Evolutionary conservation across 805 yeast species (phyloP), one percentile per base, ranked within the genome.

Genomic region (Hanseniaspora valbyensis): DNA sequence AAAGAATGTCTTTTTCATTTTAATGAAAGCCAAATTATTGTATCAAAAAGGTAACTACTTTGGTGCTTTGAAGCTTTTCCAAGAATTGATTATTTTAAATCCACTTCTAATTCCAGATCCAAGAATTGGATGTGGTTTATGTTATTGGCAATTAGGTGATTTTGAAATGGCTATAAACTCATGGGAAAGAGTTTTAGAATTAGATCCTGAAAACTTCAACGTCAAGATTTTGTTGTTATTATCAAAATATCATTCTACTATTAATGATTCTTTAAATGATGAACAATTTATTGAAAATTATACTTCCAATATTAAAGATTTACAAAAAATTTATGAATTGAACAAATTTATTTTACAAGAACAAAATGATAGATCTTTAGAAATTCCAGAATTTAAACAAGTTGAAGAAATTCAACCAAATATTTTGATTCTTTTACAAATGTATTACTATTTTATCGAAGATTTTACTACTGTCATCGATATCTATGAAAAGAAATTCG

Each of bases 51-150:
- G 78, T 54, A 83, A 83, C 61, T 88, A 80, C 64, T 63, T 74
- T 22, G 78, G 75, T 5, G 88, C 95, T 14, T 73, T 92, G 58
- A 81, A 81, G 62, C 64, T 84, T 29, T 92, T 85, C 66, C 99
- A 92, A 69, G 83, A 82, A 55, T 80, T 84, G 7, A 70, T 92
- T 56, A 73, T 81, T 30, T 70, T 80, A 44, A 81, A 87, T 54
- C 96, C 96, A 2, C 62, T 82, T 33, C 68, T 83, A 57, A 75
- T 76, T 57, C 96, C 97, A 4, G 96, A 90, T 67, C 94, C 96
- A 18, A 74, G 99, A 65, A 75, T 92, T 54, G 99, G 97, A 26
- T 78, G 90, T 54, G 99, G 98, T 32, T 69, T 92, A 56, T 89
- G 96, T 65, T 90, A 81, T 62, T 92, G 96, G 96, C 77, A 77